phyloP scores from a whole-genome alignment of 768 basidiomycete species.

The Baorangia bicolor region DNA sequence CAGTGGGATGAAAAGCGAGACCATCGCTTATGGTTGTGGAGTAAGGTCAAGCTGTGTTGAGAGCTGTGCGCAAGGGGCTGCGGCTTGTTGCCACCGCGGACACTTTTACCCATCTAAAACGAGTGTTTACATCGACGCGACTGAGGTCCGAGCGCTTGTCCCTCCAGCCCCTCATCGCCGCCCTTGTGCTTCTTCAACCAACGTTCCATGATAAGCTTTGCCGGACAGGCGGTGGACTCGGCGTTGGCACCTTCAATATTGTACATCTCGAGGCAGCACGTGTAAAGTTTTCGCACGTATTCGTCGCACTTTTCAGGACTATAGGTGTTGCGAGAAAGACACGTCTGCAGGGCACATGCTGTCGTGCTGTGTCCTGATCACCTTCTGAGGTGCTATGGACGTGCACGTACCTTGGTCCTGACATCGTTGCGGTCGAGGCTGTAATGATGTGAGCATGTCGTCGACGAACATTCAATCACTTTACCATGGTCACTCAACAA shows the following conservation, averaged over 20 bases:
- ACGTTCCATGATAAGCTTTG: constrained; percentile 46
- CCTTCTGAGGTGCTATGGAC: not conserved
- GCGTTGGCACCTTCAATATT: constrained; percentile 36
- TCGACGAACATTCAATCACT: not conserved
- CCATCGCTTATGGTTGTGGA: not conserved
- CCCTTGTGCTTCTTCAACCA: constrained; percentile 49
- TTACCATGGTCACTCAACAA: not conserved
- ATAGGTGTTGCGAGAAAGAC: constrained; percentile 65
- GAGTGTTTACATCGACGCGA: no score
- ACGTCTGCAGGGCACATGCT: constrained; percentile 67
- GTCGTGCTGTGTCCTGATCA: not conserved
- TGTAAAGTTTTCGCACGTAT: constrained; percentile 52
- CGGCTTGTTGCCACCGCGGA: constrained; percentile 10
- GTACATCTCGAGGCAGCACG: constrained; percentile 63
- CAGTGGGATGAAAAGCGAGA: no score
- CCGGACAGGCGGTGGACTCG: constrained; percentile 64
- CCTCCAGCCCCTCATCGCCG: no score
- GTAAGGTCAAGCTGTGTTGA: constrained; percentile 1
- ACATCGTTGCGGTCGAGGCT: constrained; percentile 10
- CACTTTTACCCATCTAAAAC: not conserved
- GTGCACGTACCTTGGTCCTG: constrained; percentile 26
- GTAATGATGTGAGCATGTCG: not conserved
- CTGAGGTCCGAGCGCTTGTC: no score
- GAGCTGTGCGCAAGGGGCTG: not conserved
- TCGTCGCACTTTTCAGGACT: constrained; percentile 59